Percentiles rank a stretch among this genome's conserved stretches.
Evolutionary conservation across 2,329 filamentous ascomycete species (phyloP).

Genomic region (Lachnellula occidentalis): DNA sequence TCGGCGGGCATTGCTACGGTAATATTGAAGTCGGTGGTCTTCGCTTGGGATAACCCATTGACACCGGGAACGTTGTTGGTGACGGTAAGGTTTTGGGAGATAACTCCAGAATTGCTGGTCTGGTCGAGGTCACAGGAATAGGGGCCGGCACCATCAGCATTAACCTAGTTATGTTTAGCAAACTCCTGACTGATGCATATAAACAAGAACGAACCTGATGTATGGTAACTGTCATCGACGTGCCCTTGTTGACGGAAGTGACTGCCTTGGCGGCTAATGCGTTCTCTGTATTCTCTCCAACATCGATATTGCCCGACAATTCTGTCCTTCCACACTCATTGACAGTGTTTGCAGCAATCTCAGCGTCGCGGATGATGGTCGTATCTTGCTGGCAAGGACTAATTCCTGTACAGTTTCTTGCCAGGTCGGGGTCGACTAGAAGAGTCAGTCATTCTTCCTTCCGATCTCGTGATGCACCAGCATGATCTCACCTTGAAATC

Average conservation of each 20-base stretch:
- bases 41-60: slow-evolving; percentile 53
- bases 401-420: slow-evolving; percentile 58
- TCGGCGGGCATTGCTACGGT: slow-evolving; percentile 47
- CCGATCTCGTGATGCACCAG: neutral
- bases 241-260: slow-evolving; percentile 45
- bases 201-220: slow-evolving; percentile 36
- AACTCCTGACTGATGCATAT: neutral
- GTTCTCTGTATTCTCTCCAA: slow-evolving; percentile 50
- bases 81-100: slow-evolving; percentile 45
- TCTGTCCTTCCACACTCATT: slow-evolving; percentile 60
- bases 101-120: slow-evolving; percentile 37
- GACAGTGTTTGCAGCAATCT: slow-evolving; percentile 47
- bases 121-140: slow-evolving; percentile 50
- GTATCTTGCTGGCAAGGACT: slow-evolving; percentile 62
- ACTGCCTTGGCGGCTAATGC: slow-evolving; percentile 41
- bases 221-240: slow-evolving; percentile 43
- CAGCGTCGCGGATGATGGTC: slow-evolving; percentile 55
- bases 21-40: slow-evolving; percentile 50
- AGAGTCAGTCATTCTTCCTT: neutral
- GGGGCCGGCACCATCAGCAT: slow-evolving; percentile 49
- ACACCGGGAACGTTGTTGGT: slow-evolving; percentile 53
- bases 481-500: slow-evolving; percentile 34
- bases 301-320: slow-evolving; percentile 55
- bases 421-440: slow-evolving; percentile 46
- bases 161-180: slow-evolving; percentile 31